phyloP scores from a whole-genome alignment of 139 green algal genomes.

The Nannochloris sp. region DNA sequence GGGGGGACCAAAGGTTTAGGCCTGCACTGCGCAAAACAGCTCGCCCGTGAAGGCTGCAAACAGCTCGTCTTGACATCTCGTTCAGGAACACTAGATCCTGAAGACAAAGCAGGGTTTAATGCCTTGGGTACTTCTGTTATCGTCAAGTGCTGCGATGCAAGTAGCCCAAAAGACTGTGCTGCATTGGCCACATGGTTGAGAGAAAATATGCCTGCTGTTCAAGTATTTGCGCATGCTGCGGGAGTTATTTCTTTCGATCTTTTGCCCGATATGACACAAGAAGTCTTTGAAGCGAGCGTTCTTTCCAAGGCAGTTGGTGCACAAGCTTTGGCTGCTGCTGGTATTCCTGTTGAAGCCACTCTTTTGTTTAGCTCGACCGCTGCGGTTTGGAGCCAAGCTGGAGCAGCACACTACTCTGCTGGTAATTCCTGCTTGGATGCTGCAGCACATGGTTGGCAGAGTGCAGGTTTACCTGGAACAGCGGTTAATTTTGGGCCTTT shows the following conservation, averaged over 20 bases:
- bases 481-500: slow-evolving; percentile 24
- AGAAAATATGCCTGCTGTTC: slow-evolving; percentile 22
- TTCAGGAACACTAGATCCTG: neutral
- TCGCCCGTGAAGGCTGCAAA: neutral
- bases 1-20: slow-evolving; percentile 33
- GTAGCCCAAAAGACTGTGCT: neutral
- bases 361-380: slow-evolving; percentile 27
- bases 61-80: slow-evolving; percentile 21
- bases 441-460: neutral
- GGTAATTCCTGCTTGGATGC: slow-evolving; percentile 15
- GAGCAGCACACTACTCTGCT: slow-evolving; percentile 28
- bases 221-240: slow-evolving; percentile 26
- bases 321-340: neutral
- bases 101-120: slow-evolving; percentile 1
- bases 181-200: slow-evolving; percentile 4
- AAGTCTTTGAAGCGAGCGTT: neutral
- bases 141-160: slow-evolving; percentile 8
- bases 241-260: slow-evolving; percentile 21
- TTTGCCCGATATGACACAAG: slow-evolving; percentile 4
- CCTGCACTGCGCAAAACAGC: slow-evolving; percentile 3
- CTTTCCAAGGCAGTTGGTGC: slow-evolving; percentile 8
- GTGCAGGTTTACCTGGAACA: slow-evolving; percentile 2
- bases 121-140: slow-evolving; percentile 1
- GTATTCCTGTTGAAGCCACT: neutral
- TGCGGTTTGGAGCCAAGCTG: slow-evolving; percentile 27